phyloP scores from a whole-genome alignment of 2,329 filamentous ascomycete species.

The Fusarium redolens region DNA sequence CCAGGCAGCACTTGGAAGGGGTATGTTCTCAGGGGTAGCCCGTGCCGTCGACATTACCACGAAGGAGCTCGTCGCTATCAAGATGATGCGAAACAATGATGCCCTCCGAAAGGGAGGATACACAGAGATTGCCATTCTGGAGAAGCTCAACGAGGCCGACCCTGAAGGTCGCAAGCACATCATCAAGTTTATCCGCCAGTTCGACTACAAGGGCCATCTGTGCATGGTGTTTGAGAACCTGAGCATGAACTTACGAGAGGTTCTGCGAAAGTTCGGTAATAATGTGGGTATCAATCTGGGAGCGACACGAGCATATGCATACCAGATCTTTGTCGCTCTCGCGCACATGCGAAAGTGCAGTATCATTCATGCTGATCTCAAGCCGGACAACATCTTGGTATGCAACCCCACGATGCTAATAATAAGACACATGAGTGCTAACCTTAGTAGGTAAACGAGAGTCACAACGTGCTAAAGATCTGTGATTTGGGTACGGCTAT shows the following conservation, averaged over 20 bases:
- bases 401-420: constrained; percentile 33
- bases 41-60: constrained; percentile 82
- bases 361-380: constrained; percentile 94
- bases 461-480: constrained; percentile 87
- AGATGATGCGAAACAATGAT: constrained; percentile 97
- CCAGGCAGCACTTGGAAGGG: constrained; percentile 86
- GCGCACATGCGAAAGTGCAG: constrained; percentile 90
- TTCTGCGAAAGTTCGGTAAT: constrained; percentile 94
- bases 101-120: constrained; percentile 90
- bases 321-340: constrained; percentile 92
- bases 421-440: constrained; percentile 3
- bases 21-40: constrained; percentile 97
- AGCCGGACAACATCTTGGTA: constrained; percentile 96
- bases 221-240: constrained; percentile 98
- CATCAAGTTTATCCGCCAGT: constrained; percentile 85
- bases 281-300: constrained; percentile 91
- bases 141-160: constrained; percentile 87
- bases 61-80: constrained; percentile 87
- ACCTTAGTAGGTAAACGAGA: constrained; percentile 74
- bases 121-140: constrained; percentile 93
- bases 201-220: constrained; percentile 94
- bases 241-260: constrained; percentile 90
- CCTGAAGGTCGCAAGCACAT: constrained; percentile 91
- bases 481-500: constrained; percentile 98
- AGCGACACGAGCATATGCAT: constrained; percentile 88